Evolutionary conservation across 2,329 filamentous ascomycete species (phyloP).

Genomic region (Penicillium glabrum): DNA sequence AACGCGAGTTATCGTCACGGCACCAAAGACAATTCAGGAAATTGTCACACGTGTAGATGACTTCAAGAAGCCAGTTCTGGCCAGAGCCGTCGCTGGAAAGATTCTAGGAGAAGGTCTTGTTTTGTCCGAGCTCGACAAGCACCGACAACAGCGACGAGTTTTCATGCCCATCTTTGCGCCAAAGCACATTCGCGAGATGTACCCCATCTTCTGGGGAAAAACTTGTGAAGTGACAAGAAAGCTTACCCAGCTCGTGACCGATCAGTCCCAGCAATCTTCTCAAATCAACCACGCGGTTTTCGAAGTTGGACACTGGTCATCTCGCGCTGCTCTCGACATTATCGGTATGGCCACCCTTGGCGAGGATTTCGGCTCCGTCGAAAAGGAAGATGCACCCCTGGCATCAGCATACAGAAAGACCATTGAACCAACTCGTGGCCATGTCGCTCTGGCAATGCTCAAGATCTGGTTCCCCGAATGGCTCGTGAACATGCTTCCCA

Average conservation of each 20-base stretch:
- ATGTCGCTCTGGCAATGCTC: background rate
- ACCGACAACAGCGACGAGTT: background rate
- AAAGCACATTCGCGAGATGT: background rate
- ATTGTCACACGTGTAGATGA: background rate
- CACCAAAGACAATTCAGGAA: background rate
- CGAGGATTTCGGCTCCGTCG: background rate
- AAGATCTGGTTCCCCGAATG: background rate
- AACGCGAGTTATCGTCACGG: background rate
- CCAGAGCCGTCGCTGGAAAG: background rate
- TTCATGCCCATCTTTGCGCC: background rate
- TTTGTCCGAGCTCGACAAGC: background rate
- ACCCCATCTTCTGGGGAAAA: background rate
- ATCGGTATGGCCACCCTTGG: background rate
- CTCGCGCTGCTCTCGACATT: conserved; percentile 1
- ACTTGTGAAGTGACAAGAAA: background rate
- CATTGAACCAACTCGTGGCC: background rate
- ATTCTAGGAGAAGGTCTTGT: background rate
- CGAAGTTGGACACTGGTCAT: background rate
- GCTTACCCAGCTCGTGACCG: background rate
- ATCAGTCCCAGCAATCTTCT: background rate
- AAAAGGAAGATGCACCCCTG: background rate
- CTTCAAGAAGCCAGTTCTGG: background rate
- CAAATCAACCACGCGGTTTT: background rate
- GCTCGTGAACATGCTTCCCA: background rate
- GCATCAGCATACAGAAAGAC: background rate